These are phyloP conservation scores for Talaromyces sp. DNA, from an alignment of 2,329 filamentous ascomycete genomes.

Conservation along the genomic window DNA sequence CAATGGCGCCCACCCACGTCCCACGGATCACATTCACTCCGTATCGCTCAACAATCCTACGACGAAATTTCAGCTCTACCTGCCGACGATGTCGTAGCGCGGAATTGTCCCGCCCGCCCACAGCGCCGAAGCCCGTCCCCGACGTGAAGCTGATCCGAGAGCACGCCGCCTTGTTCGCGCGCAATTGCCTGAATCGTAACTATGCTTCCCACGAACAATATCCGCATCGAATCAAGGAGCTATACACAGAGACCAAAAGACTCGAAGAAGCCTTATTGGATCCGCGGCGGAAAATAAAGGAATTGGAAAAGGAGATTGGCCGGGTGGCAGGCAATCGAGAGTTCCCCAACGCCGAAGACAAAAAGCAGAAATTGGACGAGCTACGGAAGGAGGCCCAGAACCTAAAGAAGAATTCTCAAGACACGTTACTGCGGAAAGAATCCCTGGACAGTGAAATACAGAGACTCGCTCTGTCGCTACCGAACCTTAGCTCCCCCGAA, in stretches of 20 bases:
- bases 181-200: slow-evolving; percentile 82
- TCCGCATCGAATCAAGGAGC: slow-evolving; percentile 50
- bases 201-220: slow-evolving; percentile 58
- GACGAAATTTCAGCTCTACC: slow-evolving; percentile 13
- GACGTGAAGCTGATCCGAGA: slow-evolving; percentile 89
- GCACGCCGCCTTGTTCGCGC: slow-evolving; percentile 72
- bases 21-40: slow-evolving; percentile 2
- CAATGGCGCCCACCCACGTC: slow-evolving; percentile 7
- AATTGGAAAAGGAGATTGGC: slow-evolving; percentile 42
- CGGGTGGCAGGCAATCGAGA: slow-evolving; percentile 27
- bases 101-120: slow-evolving; percentile 50
- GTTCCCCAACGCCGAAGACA: slow-evolving; percentile 13
- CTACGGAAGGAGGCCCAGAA: slow-evolving; percentile 38
- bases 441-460: slow-evolving; percentile 60
- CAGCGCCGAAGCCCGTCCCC: slow-evolving; percentile 72
- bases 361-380: slow-evolving; percentile 24
- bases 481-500: slow-evolving; percentile 74
- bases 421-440: slow-evolving; percentile 31
- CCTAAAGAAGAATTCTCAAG: slow-evolving; percentile 36
- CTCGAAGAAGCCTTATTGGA: slow-evolving; percentile 40
- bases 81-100: slow-evolving; percentile 9
- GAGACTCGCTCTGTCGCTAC: slow-evolving; percentile 69
- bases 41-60: background rate
- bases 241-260: slow-evolving; percentile 36
- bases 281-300: slow-evolving; percentile 43